Evolutionary conservation across 2,329 filamentous ascomycete species (phyloP).

Genomic region (Neofusicoccum parvum): DNA sequence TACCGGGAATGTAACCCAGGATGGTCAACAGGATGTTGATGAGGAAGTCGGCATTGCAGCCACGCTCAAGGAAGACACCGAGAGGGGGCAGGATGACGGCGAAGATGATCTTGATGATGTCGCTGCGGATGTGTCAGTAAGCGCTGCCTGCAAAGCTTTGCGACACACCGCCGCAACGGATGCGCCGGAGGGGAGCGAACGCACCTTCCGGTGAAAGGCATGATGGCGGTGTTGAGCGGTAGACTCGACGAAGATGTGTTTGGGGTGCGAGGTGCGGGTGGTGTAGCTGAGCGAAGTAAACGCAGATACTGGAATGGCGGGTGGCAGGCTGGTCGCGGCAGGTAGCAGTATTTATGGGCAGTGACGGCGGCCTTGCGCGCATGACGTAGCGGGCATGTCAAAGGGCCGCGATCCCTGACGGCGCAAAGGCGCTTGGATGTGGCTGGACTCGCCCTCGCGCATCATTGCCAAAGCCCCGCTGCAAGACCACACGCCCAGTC

Average conservation of each 20-base stretch:
- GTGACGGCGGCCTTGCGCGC: background rate
- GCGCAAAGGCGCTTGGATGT: slow-evolving; percentile 1
- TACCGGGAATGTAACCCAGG: slow-evolving; percentile 67
- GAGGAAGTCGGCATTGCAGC: slow-evolving; percentile 81
- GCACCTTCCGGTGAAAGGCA: slow-evolving; percentile 64
- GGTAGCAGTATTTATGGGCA: slow-evolving; percentile 8
- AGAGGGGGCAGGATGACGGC: slow-evolving; percentile 87
- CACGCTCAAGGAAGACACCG: slow-evolving; percentile 92
- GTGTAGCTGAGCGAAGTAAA: background rate
- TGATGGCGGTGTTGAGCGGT: slow-evolving; percentile 40
- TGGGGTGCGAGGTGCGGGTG: background rate
- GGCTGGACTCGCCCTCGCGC: slow-evolving; percentile 4
- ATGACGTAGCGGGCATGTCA: slow-evolving; percentile 12
- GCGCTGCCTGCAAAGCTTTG: slow-evolving; percentile 2
- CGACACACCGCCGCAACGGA: background rate
- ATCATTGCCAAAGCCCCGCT: background rate
- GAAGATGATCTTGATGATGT: slow-evolving; percentile 82
- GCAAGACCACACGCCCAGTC: background rate
- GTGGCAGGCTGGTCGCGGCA: background rate
- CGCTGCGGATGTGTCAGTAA: slow-evolving; percentile 47
- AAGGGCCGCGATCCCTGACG: slow-evolving; percentile 10
- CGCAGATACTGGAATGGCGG: background rate
- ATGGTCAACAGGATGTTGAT: slow-evolving; percentile 88
- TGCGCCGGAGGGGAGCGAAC: slow-evolving; percentile 25
- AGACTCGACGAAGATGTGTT: background rate